Evolutionary conservation across 805 yeast species (phyloP).

Genomic region (Scheffersomyces stipitis): DNA sequence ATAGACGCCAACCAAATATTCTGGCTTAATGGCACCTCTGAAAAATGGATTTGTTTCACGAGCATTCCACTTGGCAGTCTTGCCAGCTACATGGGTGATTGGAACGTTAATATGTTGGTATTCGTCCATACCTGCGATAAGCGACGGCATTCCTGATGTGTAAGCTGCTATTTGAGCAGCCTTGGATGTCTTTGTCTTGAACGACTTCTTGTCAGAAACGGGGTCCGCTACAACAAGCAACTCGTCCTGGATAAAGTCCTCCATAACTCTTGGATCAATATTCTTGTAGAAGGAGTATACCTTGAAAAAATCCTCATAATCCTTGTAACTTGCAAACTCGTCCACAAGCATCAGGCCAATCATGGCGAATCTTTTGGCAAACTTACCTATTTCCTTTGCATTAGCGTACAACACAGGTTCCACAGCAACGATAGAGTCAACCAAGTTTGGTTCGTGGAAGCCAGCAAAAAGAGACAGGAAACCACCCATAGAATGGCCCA

Average conservation of each 20-base stretch:
- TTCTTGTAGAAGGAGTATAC: background rate
- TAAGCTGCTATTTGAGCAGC: constrained; percentile 55
- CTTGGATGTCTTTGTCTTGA: constrained; percentile 39
- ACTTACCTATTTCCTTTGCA: constrained; percentile 11
- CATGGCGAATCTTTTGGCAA: constrained; percentile 22
- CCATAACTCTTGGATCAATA: background rate
- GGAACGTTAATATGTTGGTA: background rate
- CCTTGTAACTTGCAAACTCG: constrained; percentile 44
- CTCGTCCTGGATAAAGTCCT: constrained; percentile 3
- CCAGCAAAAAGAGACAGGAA: constrained; percentile 49
- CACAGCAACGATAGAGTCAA: constrained; percentile 53
- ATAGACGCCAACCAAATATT: constrained; percentile 25
- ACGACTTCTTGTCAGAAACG: constrained; percentile 24
- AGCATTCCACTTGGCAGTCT: constrained; percentile 57
- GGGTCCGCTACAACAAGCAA: constrained; percentile 30
- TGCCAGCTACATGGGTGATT: background rate
- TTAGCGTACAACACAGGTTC: constrained; percentile 57
- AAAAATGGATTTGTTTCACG: constrained; percentile 38
- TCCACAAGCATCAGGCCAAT: constrained; percentile 24
- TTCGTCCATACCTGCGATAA: constrained; percentile 6
- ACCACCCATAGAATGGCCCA: constrained; percentile 84
- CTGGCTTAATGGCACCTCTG: constrained; percentile 29
- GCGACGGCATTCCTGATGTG: background rate
- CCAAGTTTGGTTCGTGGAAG: constrained; percentile 49
- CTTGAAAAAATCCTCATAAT: constrained; percentile 42